Evolutionary conservation across 495 filamentous ascomycete genomes (phyloP).

Genomic region (Penicillium paradoxum): DNA sequence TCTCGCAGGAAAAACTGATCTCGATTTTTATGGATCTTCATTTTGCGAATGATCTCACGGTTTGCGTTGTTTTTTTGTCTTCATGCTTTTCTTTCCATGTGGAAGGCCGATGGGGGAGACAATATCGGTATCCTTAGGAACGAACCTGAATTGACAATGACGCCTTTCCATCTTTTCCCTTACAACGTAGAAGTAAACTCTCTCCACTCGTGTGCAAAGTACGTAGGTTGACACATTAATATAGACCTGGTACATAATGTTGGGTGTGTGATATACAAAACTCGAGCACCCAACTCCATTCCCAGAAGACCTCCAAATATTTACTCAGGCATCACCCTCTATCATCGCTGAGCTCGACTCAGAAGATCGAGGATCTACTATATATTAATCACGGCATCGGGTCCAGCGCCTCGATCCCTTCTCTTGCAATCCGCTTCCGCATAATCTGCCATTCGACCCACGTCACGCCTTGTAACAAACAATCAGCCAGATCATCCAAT

Average conservation of each 20-base stretch:
- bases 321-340: not conserved
- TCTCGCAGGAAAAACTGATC: not conserved
- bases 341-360: not conserved
- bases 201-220: too few species aligned
- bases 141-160: not conserved
- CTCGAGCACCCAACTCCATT: not conserved
- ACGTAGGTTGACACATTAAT: too few species aligned
- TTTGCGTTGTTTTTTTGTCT: not conserved
- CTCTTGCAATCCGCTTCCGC: conserved; percentile 41
- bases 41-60: not conserved
- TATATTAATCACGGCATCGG: not conserved
- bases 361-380: not conserved
- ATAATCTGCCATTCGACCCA: conserved; percentile 84
- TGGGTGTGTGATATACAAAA: not conserved
- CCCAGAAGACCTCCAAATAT: not conserved
- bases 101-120: not conserved
- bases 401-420: conserved; percentile 19
- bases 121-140: not conserved
- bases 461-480: conserved; percentile 77
- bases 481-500: conserved; percentile 89
- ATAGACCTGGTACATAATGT: too few species aligned
- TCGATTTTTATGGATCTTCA: conserved; percentile 2
- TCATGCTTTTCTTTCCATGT: not conserved
- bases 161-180: not conserved
- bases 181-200: not conserved